Base-by-base conservation (phyloP, 768 basidiomycete genomes). In the Daedaleopsis sinensis region DNA sequence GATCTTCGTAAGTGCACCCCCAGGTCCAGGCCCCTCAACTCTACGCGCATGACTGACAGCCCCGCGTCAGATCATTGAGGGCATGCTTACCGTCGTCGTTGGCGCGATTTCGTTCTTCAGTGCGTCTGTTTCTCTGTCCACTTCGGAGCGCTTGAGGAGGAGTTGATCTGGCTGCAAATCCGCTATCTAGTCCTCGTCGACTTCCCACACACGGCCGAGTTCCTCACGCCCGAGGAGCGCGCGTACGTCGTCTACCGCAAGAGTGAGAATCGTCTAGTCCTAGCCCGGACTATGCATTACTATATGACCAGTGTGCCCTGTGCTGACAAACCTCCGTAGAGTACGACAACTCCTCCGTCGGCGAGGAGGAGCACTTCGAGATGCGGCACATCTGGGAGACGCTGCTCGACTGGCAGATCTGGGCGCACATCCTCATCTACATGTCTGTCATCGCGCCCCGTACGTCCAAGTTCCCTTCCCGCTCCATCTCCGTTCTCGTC, bases 341-440 rank as follows among this genome's bases (percentile, higher is more conserved):
- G 67, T 85, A 80, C 59, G 80, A 82, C 65, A 83, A 82, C 59
- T 82, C 82, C 0, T 82, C 79, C 32, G 81, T 84, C 1, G 79
- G 82, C 6, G 88, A 86, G 70, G 86, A 85, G 56, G 88, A 90
- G 56, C 77, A 79, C 52, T 86, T 87, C 65, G 79, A 82, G 37
- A 61, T 78, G 61, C 72, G 81, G 7, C 85, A 88, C 69, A 64
- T 89, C 23, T 74, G 77, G 72, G 77, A 80, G 36, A 84, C 85
- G 0, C 66, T 88, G 36, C 56, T 66, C 0, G 88, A 90, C 69
- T 90, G 89, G 89, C 52, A 67, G 42, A 56, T 67, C 9, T 64
- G 55, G 80, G 51, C 84, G 19, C 84, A 86, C 64, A 81, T 87
- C 43, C 63, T 85, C 57, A 74, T 86, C 3, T 85, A 84, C 65